A percentile compares a stretch with the other conserved stretches of the same genome.
Conservation (phyloP, 306 rosid genomes). For the Trifolium repens region DNA sequence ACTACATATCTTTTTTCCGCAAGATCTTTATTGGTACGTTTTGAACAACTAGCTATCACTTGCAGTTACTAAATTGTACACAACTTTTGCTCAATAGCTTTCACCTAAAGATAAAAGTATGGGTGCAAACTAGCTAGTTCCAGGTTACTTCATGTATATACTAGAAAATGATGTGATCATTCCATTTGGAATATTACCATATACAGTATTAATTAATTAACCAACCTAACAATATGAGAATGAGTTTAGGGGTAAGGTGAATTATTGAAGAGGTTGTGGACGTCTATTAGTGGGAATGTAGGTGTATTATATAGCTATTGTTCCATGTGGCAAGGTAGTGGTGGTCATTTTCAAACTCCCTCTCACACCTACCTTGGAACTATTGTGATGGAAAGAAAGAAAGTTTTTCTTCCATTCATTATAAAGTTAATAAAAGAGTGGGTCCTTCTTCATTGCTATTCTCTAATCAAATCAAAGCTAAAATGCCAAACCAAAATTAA, state of each 20-base stretch:
- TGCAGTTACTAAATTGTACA: not conserved
- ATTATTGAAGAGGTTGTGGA: slow-evolving; percentile 41
- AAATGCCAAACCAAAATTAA: not conserved
- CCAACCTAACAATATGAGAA: slow-evolving; percentile 30
- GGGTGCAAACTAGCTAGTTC: slow-evolving; percentile 9
- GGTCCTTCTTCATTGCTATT: slow-evolving; percentile 36
- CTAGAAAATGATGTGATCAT: not conserved
- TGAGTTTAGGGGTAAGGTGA: slow-evolving; percentile 18
- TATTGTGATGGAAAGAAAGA: slow-evolving; percentile 27
- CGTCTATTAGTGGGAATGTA: slow-evolving; percentile 31
- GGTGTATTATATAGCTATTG: slow-evolving; percentile 3
- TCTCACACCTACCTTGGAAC: slow-evolving; percentile 40
- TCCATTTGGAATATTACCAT: not conserved
- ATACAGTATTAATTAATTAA: not conserved
- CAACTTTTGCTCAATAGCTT: not conserved
- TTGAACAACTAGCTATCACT: no score
- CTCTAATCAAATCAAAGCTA: slow-evolving; percentile 25
- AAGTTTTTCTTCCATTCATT: slow-evolving; percentile 35
- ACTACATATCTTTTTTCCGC: no score
- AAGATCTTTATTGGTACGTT: no score
- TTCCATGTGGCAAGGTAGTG: slow-evolving; percentile 41
- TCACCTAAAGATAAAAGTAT: not conserved
- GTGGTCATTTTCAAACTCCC: slow-evolving; percentile 53
- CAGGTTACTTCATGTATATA: slow-evolving; percentile 19
- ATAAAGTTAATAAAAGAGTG: not conserved